Conservation (phyloP, 2,329 filamentous ascomycete species). For the Sclerotinia subarctica region DNA sequence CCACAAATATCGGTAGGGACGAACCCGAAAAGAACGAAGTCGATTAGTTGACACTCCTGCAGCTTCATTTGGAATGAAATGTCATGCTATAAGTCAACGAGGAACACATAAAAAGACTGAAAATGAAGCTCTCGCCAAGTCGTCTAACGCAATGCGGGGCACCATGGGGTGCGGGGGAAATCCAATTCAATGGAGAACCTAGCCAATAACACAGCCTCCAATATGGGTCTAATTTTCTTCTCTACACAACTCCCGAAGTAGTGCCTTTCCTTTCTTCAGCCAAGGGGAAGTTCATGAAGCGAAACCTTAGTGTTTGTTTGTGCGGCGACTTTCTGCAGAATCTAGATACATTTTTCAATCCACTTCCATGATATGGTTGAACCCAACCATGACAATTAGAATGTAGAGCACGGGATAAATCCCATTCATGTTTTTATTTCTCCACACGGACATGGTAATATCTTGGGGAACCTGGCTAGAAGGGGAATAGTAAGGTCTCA, state of each 20-base stretch:
- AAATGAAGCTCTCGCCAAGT: neutral
- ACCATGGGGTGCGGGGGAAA: slow-evolving; percentile 13
- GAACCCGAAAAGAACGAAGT: neutral
- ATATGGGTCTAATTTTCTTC: neutral
- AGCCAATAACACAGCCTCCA: slow-evolving; percentile 2
- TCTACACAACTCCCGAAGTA: neutral
- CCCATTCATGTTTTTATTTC: neutral
- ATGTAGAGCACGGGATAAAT: neutral
- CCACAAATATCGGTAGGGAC: neutral
- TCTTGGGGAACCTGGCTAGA: neutral
- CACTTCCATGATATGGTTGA: neutral
- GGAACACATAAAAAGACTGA: neutral
- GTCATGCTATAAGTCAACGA: neutral
- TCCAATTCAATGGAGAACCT: neutral
- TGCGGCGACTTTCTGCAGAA: neutral
- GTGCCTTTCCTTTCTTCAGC: neutral
- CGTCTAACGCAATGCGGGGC: neutral
- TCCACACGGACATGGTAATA: neutral
- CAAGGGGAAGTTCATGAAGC: neutral
- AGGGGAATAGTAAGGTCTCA: neutral
- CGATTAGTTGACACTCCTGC: neutral
- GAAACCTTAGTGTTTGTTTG: neutral
- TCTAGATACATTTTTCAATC: neutral
- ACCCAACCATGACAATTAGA: neutral
- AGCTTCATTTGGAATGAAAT: neutral